Evolutionary conservation across 305 asterid species (phyloP).

Genomic region (Fraxinus latifolia): DNA sequence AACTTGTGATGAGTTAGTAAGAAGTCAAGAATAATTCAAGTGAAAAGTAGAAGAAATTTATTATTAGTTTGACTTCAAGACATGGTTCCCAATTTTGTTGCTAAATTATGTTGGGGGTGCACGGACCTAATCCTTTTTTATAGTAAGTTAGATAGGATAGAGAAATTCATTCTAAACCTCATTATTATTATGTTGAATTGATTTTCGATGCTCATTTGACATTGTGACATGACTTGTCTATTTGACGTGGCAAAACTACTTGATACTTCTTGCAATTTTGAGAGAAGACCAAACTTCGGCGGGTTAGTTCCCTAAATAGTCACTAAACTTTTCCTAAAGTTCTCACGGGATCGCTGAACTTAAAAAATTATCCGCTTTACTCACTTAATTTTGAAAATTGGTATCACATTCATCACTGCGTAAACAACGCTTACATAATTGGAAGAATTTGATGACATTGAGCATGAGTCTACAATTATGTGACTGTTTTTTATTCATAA

Average conservation of each 20-base stretch:
- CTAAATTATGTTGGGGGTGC: not conserved
- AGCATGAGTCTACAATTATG: not conserved
- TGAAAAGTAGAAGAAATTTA: not conserved
- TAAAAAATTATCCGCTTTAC: not conserved
- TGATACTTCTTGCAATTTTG: not conserved
- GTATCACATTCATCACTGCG: not conserved
- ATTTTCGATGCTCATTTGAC: not conserved
- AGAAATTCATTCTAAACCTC: not conserved
- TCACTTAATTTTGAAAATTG: not conserved
- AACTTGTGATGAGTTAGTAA: not conserved
- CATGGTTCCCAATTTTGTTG: not conserved
- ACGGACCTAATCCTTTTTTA: not conserved
- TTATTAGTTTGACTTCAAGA: not conserved
- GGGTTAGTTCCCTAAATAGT: too few species aligned
- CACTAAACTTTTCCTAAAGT: too few species aligned
- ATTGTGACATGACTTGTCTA: not conserved
- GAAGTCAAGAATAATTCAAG: not conserved
- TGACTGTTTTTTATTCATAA: not conserved
- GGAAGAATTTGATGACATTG: not conserved
- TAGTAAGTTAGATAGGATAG: not conserved
- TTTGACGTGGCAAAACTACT: not conserved
- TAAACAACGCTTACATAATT: not conserved
- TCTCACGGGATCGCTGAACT: too few species aligned
- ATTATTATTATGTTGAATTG: not conserved
- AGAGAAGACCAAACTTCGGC: not conserved